phyloP scores from a whole-genome alignment of 352 stramenopile genomes.

The Phytophthora multivora region DNA sequence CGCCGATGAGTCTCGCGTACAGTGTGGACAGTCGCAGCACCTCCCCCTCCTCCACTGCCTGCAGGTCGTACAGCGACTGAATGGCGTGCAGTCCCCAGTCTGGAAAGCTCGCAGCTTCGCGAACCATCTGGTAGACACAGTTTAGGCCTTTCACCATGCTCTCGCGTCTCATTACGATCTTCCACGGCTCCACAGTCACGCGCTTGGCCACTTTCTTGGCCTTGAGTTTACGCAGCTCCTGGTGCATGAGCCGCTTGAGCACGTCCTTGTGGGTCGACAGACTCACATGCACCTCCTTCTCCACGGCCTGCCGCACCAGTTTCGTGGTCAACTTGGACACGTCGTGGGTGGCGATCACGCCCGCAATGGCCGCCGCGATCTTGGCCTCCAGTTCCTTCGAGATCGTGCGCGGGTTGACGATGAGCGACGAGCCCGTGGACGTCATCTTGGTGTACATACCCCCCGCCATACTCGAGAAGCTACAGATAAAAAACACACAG shows the following conservation, averaged over 20 bases:
- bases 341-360: slow-evolving; percentile 70
- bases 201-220: slow-evolving; percentile 74
- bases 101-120: slow-evolving; percentile 24
- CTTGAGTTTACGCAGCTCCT: slow-evolving; percentile 81
- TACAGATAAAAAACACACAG: neutral
- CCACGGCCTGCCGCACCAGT: slow-evolving; percentile 80
- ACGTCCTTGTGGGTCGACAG: slow-evolving; percentile 89
- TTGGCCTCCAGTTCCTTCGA: slow-evolving; percentile 84
- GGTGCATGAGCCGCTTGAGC: slow-evolving; percentile 89
- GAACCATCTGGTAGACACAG: slow-evolving; percentile 47
- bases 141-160: slow-evolving; percentile 48
- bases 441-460: slow-evolving; percentile 87
- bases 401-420: slow-evolving; percentile 78
- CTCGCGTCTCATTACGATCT: slow-evolving; percentile 48
- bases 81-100: slow-evolving; percentile 60
- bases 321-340: slow-evolving; percentile 75
- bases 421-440: slow-evolving; percentile 65
- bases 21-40: slow-evolving; percentile 49
- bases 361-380: slow-evolving; percentile 72
- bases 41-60: slow-evolving; percentile 54
- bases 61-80: slow-evolving; percentile 68
- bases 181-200: slow-evolving; percentile 62
- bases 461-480: slow-evolving; percentile 34
- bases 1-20: slow-evolving; percentile 61
- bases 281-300: slow-evolving; percentile 87